phyloP scores from a whole-genome alignment of 2,329 filamentous ascomycete genomes.

The Xylaria sp. region DNA sequence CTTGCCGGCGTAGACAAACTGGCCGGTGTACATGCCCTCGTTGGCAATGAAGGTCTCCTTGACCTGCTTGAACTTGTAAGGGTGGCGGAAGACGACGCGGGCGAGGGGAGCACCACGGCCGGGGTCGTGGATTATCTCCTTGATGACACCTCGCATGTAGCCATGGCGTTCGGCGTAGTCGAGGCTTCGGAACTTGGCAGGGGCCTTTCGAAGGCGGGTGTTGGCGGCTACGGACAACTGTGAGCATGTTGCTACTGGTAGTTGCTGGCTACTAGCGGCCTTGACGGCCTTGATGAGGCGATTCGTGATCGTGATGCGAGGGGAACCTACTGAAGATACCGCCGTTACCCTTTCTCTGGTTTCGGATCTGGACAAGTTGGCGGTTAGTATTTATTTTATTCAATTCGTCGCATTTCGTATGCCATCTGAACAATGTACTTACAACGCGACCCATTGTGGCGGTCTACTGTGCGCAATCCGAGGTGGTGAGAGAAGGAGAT shows the following conservation, averaged over 20 bases:
- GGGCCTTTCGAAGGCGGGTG: conserved; percentile 93
- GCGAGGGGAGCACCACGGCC: conserved; percentile 98
- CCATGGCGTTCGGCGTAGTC: conserved; percentile 98
- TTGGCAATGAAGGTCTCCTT: conserved; percentile 99
- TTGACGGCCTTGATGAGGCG: conserved; percentile 3
- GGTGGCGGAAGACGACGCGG: conserved; percentile 95
- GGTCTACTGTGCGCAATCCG: conserved; percentile 52
- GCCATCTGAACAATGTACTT: conserved; percentile 38
- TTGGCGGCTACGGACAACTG: conserved; percentile 68
- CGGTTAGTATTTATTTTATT: conserved; percentile 24
- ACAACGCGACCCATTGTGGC: conserved; percentile 54
- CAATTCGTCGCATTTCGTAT: conserved; percentile 17
- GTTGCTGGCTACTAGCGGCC: conserved; percentile 15
- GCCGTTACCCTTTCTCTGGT: conserved; percentile 62
- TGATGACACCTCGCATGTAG: conserved; percentile 96
- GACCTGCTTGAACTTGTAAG: conserved; percentile 97
- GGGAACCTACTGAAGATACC: conserved; percentile 52
- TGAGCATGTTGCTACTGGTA: conserved; percentile 39
- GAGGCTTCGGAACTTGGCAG: conserved; percentile 95
- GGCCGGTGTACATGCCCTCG: conserved; percentile 99
- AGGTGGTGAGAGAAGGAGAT: conserved; percentile 46
- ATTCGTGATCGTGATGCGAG: conserved; percentile 19
- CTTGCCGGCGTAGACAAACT: conserved; percentile 99
- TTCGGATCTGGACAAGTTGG: conserved; percentile 63
- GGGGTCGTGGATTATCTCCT: conserved; percentile 99